Conservation (phyloP, 345 rosid species). For the Odontarrhena argentea region DNA sequence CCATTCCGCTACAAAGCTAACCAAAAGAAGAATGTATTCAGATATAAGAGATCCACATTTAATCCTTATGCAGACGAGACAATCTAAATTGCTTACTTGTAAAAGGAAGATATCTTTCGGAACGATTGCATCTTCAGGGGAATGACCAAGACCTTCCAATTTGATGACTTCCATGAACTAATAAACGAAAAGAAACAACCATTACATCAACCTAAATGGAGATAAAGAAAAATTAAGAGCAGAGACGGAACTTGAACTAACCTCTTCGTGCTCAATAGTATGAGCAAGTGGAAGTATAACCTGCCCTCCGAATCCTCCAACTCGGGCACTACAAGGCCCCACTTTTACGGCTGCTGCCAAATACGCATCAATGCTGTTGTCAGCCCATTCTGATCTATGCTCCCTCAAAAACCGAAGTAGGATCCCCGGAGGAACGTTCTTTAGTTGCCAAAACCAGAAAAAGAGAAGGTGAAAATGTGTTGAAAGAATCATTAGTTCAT, state of each 20-base stretch:
- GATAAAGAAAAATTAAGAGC: background rate
- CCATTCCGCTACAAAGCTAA: slow-evolving; percentile 96
- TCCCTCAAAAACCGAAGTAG: slow-evolving; percentile 94
- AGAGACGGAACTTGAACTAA: slow-evolving; percentile 36
- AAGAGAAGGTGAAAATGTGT: background rate
- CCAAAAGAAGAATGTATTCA: slow-evolving; percentile 17
- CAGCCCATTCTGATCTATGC: slow-evolving; percentile 99
- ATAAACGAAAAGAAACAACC: background rate
- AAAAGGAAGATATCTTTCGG: slow-evolving; percentile 90
- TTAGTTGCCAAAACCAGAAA: slow-evolving; percentile 20
- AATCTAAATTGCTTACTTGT: slow-evolving; percentile 62
- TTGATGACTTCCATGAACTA: slow-evolving; percentile 97
- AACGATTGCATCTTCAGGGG: slow-evolving; percentile 89
- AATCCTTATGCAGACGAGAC: background rate
- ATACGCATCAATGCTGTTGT: slow-evolving; percentile 91
- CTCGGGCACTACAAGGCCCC: slow-evolving; percentile 85
- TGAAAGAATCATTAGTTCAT: slow-evolving; percentile 22
- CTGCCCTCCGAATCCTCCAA: slow-evolving; percentile 88
- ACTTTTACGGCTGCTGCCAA: slow-evolving; percentile 93
- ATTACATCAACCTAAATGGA: slow-evolving; percentile 1
- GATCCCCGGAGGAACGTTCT: slow-evolving; percentile 98
- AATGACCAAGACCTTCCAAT: slow-evolving; percentile 80
- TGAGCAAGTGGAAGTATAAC: slow-evolving; percentile 97
- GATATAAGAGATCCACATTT: background rate
- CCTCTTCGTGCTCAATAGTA: slow-evolving; percentile 97